A percentile compares a stretch with the other conserved stretches of the same genome.
phyloP scores from a whole-genome alignment of 139 green algal genomes.

The Chlorella vulgaris region DNA sequence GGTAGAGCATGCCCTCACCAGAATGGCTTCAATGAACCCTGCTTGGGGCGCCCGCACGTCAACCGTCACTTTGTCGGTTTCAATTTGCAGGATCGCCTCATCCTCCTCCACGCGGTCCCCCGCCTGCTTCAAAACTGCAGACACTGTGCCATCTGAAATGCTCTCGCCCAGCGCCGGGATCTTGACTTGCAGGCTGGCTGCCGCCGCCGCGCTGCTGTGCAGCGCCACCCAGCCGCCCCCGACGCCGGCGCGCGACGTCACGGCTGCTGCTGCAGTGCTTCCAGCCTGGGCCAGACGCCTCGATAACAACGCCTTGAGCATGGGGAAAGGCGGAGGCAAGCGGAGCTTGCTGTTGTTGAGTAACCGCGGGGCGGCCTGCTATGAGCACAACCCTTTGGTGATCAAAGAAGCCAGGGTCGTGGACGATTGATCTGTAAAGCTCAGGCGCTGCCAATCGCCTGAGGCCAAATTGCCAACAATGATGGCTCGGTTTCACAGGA shows the following conservation, averaged over 20 bases:
- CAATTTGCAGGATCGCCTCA: slow-evolving; percentile 48
- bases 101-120: slow-evolving; percentile 48
- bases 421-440: too few species aligned
- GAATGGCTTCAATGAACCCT: slow-evolving; percentile 40
- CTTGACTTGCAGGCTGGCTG: slow-evolving; percentile 36
- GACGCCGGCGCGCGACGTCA: neutral
- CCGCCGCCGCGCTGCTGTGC: neutral
- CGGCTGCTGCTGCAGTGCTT: neutral
- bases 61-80: slow-evolving; percentile 55
- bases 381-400: neutral
- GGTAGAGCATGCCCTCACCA: too few species aligned
- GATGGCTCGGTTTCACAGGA: too few species aligned
- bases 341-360: too few species aligned
- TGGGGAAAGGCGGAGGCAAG: too few species aligned
- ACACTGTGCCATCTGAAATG: slow-evolving; percentile 46
- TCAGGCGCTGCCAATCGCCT: too few species aligned
- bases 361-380: neutral
- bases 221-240: neutral
- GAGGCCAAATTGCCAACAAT: too few species aligned
- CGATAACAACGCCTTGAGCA: neutral
- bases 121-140: slow-evolving; percentile 35
- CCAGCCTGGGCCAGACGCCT: neutral
- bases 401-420: too few species aligned
- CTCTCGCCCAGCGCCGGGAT: slow-evolving; percentile 47
- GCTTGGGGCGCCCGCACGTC: slow-evolving; percentile 48